phyloP scores from a whole-genome alignment of 805 yeast species.

The Danielia reshetovae region DNA sequence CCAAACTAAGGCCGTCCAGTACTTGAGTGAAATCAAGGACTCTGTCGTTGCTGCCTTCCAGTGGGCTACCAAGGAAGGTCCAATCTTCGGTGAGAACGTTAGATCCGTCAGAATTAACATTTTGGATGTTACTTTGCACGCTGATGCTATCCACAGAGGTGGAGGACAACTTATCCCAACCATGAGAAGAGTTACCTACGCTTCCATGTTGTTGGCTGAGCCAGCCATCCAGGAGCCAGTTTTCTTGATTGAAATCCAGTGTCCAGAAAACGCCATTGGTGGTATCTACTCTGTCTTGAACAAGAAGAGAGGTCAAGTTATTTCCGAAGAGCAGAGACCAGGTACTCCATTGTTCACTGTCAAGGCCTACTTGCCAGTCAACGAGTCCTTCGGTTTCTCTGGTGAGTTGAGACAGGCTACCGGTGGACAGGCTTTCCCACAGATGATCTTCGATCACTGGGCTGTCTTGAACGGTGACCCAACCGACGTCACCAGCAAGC shows the following conservation, averaged over 20 bases:
- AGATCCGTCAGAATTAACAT: slow-evolving; percentile 97
- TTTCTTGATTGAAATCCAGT: slow-evolving; percentile 98
- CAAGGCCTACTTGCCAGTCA: slow-evolving; percentile 99
- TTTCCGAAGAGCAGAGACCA: slow-evolving; percentile 99
- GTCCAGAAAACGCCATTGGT: slow-evolving; percentile 99
- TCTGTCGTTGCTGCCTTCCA: slow-evolving; percentile 99
- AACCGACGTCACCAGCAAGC: slow-evolving; percentile 70
- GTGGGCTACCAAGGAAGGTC: slow-evolving; percentile 99
- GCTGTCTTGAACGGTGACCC: slow-evolving; percentile 87
- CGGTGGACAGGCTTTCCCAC: slow-evolving; percentile 99
- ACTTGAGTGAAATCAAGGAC: slow-evolving; percentile 98
- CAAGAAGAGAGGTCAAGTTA: slow-evolving; percentile 99
- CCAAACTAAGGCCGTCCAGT: slow-evolving; percentile 99
- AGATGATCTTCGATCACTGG: slow-evolving; percentile 99
- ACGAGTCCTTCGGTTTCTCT: slow-evolving; percentile 99
- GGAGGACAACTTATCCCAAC: slow-evolving; percentile 99
- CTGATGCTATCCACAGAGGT: slow-evolving; percentile 99
- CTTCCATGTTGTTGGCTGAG: slow-evolving; percentile 95
- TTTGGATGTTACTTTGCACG: slow-evolving; percentile 98
- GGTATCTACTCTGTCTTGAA: slow-evolving; percentile 99
- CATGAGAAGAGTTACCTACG: slow-evolving; percentile 99
- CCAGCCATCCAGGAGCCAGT: slow-evolving; percentile 99
- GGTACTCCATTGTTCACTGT: slow-evolving; percentile 99
- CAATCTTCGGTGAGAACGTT: slow-evolving; percentile 92
- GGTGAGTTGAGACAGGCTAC: slow-evolving; percentile 99